A percentile compares a stretch with the other conserved stretches of the same genome.
Conservation (phyloP, 805 yeast species). For the Lipomyces yamadae region DNA sequence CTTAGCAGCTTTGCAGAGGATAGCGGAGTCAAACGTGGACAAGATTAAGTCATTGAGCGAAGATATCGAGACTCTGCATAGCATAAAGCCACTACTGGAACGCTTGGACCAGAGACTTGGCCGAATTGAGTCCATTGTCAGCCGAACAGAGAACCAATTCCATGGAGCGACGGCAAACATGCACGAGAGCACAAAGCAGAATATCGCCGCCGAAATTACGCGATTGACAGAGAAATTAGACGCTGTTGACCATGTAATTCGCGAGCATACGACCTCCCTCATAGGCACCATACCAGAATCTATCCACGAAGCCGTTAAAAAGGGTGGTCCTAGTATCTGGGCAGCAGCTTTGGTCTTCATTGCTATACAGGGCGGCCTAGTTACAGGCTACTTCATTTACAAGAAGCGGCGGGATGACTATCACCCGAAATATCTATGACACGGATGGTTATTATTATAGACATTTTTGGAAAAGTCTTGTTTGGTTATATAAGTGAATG, state of each 20-base stretch:
- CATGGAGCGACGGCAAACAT: constrained; percentile 37
- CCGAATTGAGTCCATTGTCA: constrained; percentile 30
- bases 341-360: constrained; percentile 37
- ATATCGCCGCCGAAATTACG: constrained; percentile 31
- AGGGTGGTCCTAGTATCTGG: constrained; percentile 43
- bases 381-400: constrained; percentile 43
- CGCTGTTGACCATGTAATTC: constrained; percentile 33
- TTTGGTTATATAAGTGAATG: not conserved
- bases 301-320: constrained; percentile 38
- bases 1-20: constrained; percentile 15
- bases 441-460: not conserved
- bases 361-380: constrained; percentile 40
- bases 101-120: constrained; percentile 34
- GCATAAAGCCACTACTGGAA: constrained; percentile 30
- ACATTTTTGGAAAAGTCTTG: not conserved
- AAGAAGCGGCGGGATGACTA: constrained; percentile 36
- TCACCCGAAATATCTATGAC: constrained; percentile 35
- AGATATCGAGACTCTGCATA: constrained; percentile 28
- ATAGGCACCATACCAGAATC: constrained; percentile 41
- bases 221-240: constrained; percentile 32
- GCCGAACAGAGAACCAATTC: constrained; percentile 34
- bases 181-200: constrained; percentile 34
- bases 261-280: constrained; percentile 42
- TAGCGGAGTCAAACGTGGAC: constrained; percentile 13
- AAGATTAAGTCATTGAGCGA: constrained; percentile 24